Conservation (phyloP, 148 eudicot species). For the Polygonum aviculare region DNA sequence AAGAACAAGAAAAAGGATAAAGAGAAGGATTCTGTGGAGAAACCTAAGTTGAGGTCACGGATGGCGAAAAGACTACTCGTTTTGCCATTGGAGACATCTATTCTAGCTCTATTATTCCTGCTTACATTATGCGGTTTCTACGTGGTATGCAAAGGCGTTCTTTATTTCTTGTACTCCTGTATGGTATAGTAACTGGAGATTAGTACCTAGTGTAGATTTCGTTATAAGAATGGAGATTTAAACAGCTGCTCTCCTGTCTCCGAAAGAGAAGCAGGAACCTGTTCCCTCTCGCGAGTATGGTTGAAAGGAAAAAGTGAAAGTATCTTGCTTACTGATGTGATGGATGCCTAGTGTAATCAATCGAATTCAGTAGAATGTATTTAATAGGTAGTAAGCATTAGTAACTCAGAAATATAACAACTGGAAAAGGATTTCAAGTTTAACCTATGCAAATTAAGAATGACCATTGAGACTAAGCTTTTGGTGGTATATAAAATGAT, state of each 20-base stretch:
- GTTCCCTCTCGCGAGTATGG: neutral
- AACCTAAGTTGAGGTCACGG: slow-evolving; percentile 40
- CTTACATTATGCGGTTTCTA: slow-evolving; percentile 86
- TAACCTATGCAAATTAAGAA: neutral
- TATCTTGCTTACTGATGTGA: neutral
- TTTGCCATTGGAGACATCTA: slow-evolving; percentile 80
- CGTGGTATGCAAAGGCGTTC: slow-evolving; percentile 51
- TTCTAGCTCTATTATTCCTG: slow-evolving; percentile 58
- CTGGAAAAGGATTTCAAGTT: neutral
- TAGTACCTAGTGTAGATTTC: neutral
- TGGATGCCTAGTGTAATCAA: neutral
- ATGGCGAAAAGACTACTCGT: slow-evolving; percentile 64
- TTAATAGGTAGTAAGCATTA: neutral
- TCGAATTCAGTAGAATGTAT: neutral
- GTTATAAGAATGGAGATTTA: neutral
- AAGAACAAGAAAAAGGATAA: slow-evolving; percentile 72
- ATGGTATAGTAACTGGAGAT: neutral
- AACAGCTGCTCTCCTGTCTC: neutral
- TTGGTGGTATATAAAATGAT: neutral
- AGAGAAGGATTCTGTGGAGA: slow-evolving; percentile 38
- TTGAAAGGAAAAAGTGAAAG: neutral
- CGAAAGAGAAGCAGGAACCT: neutral
- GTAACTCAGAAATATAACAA: neutral
- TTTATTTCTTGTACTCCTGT: neutral
- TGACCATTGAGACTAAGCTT: neutral